These are phyloP conservation scores for Cladophialophora bantiana DNA, from an alignment of 2,329 filamentous ascomycete genomes.

Conservation along the genomic window DNA sequence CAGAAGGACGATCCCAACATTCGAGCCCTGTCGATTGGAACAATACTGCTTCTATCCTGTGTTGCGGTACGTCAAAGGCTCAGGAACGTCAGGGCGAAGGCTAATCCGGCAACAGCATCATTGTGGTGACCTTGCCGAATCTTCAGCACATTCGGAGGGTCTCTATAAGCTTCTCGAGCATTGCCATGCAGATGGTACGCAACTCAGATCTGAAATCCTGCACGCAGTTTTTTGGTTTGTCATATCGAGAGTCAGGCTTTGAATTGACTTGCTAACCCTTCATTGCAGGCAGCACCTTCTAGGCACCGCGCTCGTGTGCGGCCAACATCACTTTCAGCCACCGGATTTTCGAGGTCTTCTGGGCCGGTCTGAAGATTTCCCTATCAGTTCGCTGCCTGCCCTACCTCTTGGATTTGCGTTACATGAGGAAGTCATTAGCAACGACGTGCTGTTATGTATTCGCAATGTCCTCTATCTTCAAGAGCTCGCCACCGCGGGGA, in stretches of 20 bases:
- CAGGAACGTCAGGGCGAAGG: background rate
- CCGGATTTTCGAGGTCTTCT: constrained; percentile 18
- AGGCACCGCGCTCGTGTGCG: constrained; percentile 15
- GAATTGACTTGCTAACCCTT: background rate
- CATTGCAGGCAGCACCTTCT: constrained; percentile 24
- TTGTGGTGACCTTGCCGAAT: constrained; percentile 23
- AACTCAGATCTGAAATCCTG: constrained; percentile 17
- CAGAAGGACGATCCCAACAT: constrained; percentile 12
- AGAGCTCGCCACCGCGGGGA: background rate
- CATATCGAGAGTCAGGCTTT: background rate
- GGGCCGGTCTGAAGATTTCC: constrained; percentile 1
- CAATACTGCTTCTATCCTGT: constrained; percentile 22
- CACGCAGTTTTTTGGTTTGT: constrained; percentile 24
- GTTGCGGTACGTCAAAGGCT: constrained; percentile 18
- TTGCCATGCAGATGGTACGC: constrained; percentile 10
- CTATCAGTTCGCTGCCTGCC: background rate
- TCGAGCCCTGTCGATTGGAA: constrained; percentile 21
- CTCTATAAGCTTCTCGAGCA: constrained; percentile 22
- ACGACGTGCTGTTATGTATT: constrained; percentile 17
- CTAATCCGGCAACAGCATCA: constrained; percentile 19
- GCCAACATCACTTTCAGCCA: constrained; percentile 13
- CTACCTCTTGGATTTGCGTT: constrained; percentile 21
- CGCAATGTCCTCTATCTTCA: constrained; percentile 10
- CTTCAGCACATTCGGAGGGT: constrained; percentile 24
- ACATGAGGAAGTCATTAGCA: constrained; percentile 20